Base-by-base conservation (phyloP, 2,329 filamentous ascomycete species). In the Penicillium corylophilum region DNA sequence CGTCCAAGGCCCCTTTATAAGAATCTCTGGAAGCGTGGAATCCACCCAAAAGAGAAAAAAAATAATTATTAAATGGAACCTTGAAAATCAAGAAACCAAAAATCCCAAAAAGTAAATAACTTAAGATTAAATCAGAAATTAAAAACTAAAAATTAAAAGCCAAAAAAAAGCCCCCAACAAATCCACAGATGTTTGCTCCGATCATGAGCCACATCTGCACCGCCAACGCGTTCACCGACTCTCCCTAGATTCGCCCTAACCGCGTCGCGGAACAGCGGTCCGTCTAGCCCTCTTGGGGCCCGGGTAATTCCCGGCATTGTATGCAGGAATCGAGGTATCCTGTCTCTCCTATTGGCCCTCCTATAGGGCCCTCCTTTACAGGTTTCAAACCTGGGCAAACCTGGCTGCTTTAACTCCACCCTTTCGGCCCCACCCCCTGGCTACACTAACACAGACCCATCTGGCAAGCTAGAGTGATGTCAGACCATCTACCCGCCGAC, bases 181-280 rank as follows among this genome's bases (percentile, higher is more conserved):
- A 38, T 26, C 15, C 9, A 26, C 13, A 44, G 55, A 54, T 60
- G 57, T 57, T 62, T 60, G 59, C 55, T 50, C 47, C 28, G 46
- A 50, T 56, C 59, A 59, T 51, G 55, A 55, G 51, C 46, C 47
- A 16, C 42, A 26, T 13, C 29, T n/a, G 16, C 9, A 13, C 2
- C 36, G 22, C 36, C 22, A 24, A 24, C 38, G 38, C 38, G 20
- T 48, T 58, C 55, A 58, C 55, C 55, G 55, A 58, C 55, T 56
- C 50, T 56, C 48, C 51, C 46, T 60, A 33, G 53, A 50, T 48
- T 52, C 48, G 31, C 36, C 45, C 47, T 47, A 42, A 43, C 39
- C 22, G 10, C 15, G 36, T 45, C 28, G 50, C 38, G 50, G 55
- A 18, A 48, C 10, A n/a, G 42, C 56, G 56, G 54, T 44, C 58